Percentiles rank a stretch among this genome's conserved stretches.
phyloP scores from a whole-genome alignment of 176 grass and related monocot species.

The Musa acuminata region DNA sequence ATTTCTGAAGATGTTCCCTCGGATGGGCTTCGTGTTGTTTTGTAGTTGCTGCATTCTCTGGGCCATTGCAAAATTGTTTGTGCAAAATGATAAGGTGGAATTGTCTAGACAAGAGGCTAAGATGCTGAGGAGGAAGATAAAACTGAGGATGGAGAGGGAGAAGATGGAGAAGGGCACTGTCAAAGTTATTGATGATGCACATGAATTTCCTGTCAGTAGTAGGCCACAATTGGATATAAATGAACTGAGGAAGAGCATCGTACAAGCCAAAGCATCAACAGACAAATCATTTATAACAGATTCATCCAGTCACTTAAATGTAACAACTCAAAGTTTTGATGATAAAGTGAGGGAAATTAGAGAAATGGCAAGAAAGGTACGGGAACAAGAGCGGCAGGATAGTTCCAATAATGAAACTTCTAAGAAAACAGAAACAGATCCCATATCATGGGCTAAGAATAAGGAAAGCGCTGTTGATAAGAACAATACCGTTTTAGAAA shows the following conservation, averaged over 20 bases:
- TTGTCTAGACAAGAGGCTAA: conserved; percentile 26
- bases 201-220: conserved; percentile 1
- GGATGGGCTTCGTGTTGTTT: conserved; percentile 22
- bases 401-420: background rate
- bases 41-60: conserved; percentile 28
- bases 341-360: conserved; percentile 29
- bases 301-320: background rate
- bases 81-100: conserved; percentile 18
- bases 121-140: conserved; percentile 35
- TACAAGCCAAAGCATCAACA: background rate
- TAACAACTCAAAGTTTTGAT: conserved; percentile 1
- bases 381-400: conserved; percentile 24
- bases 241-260: conserved; percentile 23
- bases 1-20: conserved; percentile 9
- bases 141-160: conserved; percentile 15
- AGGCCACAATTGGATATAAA: conserved; percentile 21
- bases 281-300: conserved; percentile 4
- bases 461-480: background rate
- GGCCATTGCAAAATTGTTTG: conserved; percentile 16
- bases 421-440: background rate
- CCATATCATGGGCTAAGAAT: background rate
- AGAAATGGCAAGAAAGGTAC: conserved; percentile 26
- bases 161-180: conserved; percentile 22
- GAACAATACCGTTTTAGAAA: conserved; percentile 1
- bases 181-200: conserved; percentile 11